Evolutionary conservation across 2,329 filamentous ascomycete genomes (phyloP), one percentile per base, ranked within the genome.

Genomic region (Westerdykella ornata): DNA sequence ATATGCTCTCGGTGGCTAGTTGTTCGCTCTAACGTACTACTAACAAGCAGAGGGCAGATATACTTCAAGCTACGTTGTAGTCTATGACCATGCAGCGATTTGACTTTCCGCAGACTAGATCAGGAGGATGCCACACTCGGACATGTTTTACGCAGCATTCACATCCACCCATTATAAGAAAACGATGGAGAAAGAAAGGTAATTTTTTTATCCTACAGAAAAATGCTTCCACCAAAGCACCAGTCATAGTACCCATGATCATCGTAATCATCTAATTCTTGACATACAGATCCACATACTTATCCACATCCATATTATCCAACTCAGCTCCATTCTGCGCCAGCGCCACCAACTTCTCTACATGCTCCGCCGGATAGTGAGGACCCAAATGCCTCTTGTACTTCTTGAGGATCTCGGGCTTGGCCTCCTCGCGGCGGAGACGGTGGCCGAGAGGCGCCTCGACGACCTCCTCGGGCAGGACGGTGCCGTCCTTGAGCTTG

Each of bases 401-500:
- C 77, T 98, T 98, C 68, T 81, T 82, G 57, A 97, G 72, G 56
- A 98, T 96, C 70, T 94, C 86, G 44, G 92, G 92, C 80, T 97
- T 97, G 57, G 92, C 92, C 78, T 98, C 92, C 59, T 96, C 89
- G 59, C 90, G 81, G 52, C 92, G 78, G 62, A 92, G 76, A 52
- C 84, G 84, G 75, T 98, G 92, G 57, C 92, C 92, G 31, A 98
- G 80, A 43, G 92, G 92, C 44, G 92, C 90, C 75, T 96, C 89
- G 41, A 98, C 85, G 37, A 85, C 84, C 45, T 94, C 81, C 73
- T 98, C 92, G 16, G 90, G 84, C 28, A 97, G 76, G 8, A 92
- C 77, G 35, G 88, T 95, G 59, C 92, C 92, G 65, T 97, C 90
- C 68, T 95, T 92, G 55, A 98, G 77, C 60, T 84, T 90, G 44